These are phyloP conservation scores for Thermothelomyces thermophilus DNA, from an alignment of 2,329 filamentous ascomycete species.

Conservation along the genomic window DNA sequence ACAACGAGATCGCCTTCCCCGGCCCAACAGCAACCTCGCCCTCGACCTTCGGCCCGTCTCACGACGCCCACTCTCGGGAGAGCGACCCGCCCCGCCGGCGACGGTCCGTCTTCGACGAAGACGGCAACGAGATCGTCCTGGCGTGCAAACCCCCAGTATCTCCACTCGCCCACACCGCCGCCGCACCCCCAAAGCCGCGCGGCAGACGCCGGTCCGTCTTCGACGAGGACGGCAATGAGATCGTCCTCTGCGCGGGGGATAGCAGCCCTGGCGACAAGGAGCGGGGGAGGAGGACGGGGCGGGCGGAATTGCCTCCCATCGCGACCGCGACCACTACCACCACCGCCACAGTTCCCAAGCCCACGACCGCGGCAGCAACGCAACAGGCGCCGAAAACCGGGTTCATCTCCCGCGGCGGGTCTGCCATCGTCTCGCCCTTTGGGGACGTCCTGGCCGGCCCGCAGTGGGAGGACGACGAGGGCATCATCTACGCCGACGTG, in stretches of 20 bases:
- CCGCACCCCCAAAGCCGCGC: neutral
- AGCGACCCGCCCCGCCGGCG: conserved; percentile 26
- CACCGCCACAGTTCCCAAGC: neutral
- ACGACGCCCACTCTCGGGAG: too few species aligned
- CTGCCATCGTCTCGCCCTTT: conserved; percentile 70
- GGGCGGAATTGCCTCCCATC: too few species aligned
- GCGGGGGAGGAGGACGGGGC: too few species aligned
- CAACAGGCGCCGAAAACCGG: conserved; percentile 31
- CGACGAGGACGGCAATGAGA: conserved; percentile 45
- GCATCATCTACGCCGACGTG: conserved; percentile 63
- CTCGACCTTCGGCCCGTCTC: too few species aligned
- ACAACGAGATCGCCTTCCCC: conserved; percentile 15
- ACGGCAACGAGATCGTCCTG: conserved; percentile 40
- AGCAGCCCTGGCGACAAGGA: too few species aligned
- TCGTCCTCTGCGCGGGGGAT: conserved; percentile 27
- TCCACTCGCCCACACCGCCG: neutral
- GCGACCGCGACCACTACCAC: conserved; percentile 2
- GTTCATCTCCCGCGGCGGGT: conserved; percentile 69
- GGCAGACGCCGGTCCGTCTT: conserved; percentile 37
- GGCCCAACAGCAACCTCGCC: too few species aligned
- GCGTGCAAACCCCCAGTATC: too few species aligned
- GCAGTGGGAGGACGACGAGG: conserved; percentile 71
- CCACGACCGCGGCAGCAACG: conserved; percentile 2
- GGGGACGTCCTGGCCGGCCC: conserved; percentile 77
- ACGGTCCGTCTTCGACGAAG: conserved; percentile 44